Conservation (phyloP, 2,329 filamentous ascomycete genomes). For the Colletotrichum sp. region DNA sequence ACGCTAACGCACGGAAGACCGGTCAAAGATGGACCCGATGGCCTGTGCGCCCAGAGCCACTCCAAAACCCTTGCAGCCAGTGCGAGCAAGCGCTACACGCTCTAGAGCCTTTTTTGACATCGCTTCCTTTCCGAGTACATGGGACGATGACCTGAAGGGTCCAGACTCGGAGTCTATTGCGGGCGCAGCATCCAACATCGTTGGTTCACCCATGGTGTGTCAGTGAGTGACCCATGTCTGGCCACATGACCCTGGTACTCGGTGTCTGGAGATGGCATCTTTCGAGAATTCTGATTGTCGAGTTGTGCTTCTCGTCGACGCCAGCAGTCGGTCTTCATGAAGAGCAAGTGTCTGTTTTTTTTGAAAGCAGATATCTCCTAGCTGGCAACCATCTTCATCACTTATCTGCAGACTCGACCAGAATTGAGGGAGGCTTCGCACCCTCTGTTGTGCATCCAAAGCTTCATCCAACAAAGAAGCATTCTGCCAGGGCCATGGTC, state of each 20-base stretch:
- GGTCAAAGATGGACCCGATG: conserved; percentile 26
- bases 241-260: neutral
- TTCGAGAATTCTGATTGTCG: neutral
- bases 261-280: neutral
- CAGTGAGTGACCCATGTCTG: neutral
- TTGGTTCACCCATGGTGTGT: neutral
- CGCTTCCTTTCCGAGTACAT: conserved; percentile 4
- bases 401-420: neutral
- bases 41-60: conserved; percentile 10
- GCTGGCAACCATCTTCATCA: neutral
- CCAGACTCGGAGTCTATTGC: neutral
- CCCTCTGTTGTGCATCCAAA: neutral
- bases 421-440: neutral
- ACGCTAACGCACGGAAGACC: conserved; percentile 20
- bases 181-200: neutral
- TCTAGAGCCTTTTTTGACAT: conserved; percentile 18
- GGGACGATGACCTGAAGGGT: conserved; percentile 13
- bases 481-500: neutral
- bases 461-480: neutral
- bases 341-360: neutral
- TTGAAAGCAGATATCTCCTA: neutral
- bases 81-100: neutral
- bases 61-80: conserved; percentile 17
- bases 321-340: neutral
- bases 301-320: neutral